Evolutionary conservation across 805 yeast genomes (phyloP), one percentile per base, ranked within the genome.

Genomic region (Saturnispora gosingensis): DNA sequence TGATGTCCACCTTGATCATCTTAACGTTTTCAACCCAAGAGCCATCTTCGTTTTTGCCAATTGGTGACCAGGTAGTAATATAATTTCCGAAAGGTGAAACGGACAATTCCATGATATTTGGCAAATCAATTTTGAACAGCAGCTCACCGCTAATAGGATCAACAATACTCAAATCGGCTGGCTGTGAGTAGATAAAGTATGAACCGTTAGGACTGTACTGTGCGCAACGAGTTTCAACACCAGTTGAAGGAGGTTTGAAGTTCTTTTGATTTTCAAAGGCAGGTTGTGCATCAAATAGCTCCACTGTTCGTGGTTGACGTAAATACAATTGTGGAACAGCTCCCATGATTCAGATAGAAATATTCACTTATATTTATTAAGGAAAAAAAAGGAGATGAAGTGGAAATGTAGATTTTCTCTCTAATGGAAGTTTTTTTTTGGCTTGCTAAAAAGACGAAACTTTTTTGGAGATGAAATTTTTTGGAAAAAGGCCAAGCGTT

Each of bases 81-180:
- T 74, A 90, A 45, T 81, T 79, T 15, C 97, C 98, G 46, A 78
- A 73, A 9, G 97, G 96, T n/a, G 96, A 87, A 66, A 93, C 89
- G 55, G 81, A 80, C 60, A 93, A 65, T 64, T 93, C 97, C 61
- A 83, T 81, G 16, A 83, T 86, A 56, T 88, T 95, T 32, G 72
- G 63, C 46, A 82, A 69, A 36, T 77, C 80, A 48, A 88, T 67
- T 44, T 67, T 71, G 50, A 74, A 70, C 43, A 77, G 63, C 16
- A 69, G 59, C 6, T 71, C 68, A 20, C 85, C 81, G 34, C 74
- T 62, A 8, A 68, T 68, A n/a, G 91, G 76, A 59, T 79, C 75
- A 44, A 80, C 70, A 27, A 88, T 72, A 16, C 72, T 69, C 47
- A 86, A 86, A 49, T 71, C 70, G 25, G 71, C 67, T 25, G 85